phyloP scores from a whole-genome alignment of 2,329 filamentous ascomycete species.

The Exophiala phaeomuriformis region DNA sequence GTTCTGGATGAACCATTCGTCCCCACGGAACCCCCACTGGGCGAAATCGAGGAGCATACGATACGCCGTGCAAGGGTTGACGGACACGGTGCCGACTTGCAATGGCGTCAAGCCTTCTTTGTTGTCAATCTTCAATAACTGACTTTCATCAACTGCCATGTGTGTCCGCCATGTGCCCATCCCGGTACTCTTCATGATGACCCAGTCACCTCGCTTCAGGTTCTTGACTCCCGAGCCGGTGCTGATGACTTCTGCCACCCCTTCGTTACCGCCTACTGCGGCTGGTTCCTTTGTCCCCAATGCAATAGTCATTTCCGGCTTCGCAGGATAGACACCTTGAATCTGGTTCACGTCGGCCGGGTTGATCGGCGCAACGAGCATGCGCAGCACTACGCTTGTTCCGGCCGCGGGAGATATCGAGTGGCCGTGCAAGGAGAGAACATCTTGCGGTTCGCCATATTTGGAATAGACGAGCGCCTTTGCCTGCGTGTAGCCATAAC shows the following conservation, averaged over 20 bases:
- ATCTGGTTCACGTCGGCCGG: constrained; percentile 97
- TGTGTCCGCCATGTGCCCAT: constrained; percentile 96
- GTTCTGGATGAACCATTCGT: constrained; percentile 95
- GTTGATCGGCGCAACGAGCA: constrained; percentile 88
- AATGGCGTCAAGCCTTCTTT: constrained; percentile 62
- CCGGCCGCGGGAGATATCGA: constrained; percentile 49
- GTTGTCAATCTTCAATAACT: constrained; percentile 63
- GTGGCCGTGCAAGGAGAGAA: constrained; percentile 43
- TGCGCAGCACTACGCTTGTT: constrained; percentile 66
- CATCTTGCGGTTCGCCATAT: constrained; percentile 45
- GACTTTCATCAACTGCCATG: constrained; percentile 55
- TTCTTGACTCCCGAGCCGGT: constrained; percentile 56
- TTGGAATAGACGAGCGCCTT: constrained; percentile 44
- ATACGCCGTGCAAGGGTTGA: constrained; percentile 93
- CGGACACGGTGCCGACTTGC: constrained; percentile 78
- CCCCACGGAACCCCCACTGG: constrained; percentile 51
- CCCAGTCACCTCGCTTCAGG: constrained; percentile 78
- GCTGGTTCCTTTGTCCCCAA: constrained; percentile 71
- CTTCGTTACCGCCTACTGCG: constrained; percentile 82
- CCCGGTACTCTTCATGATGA: constrained; percentile 73
- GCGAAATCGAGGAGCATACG: constrained; percentile 80
- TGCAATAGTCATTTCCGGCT: constrained; percentile 65
- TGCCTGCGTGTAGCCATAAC: constrained; percentile 45
- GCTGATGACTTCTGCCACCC: constrained; percentile 79
- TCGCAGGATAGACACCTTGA: constrained; percentile 88